Evolutionary conservation across 495 filamentous ascomycete genomes (phyloP).

Genomic region (Aspergillus haitiensis): DNA sequence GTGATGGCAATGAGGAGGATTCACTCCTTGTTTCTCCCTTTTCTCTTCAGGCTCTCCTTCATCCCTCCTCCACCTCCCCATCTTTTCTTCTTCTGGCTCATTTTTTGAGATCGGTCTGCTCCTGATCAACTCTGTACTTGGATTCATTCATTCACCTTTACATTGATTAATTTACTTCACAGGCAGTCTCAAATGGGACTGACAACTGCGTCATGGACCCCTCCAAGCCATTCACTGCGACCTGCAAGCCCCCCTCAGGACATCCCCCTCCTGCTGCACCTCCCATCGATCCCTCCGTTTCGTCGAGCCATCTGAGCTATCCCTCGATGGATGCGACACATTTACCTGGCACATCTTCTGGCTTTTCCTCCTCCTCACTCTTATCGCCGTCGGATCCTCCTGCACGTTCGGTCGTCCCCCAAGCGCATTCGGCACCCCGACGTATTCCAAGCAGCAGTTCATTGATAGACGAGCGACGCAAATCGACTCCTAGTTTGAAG

Average conservation of each 20-base stretch:
- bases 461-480: conserved; percentile 49
- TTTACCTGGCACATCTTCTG: conserved; percentile 45
- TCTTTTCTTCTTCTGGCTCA: not conserved
- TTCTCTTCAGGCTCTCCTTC: conserved; percentile 13
- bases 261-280: conserved; percentile 18
- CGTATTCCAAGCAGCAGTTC: conserved; percentile 54
- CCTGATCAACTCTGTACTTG: not conserved
- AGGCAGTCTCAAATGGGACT: conserved; percentile 20
- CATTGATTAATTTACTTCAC: not conserved
- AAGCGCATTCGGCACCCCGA: conserved; percentile 38
- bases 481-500: conserved; percentile 44
- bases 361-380: conserved; percentile 30
- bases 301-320: conserved; percentile 44
- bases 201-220: conserved; percentile 38
- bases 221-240: conserved; percentile 34
- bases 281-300: conserved; percentile 18
- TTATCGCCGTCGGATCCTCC: conserved; percentile 34
- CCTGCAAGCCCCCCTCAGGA: conserved; percentile 16
- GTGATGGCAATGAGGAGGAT: not conserved
- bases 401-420: conserved; percentile 26
- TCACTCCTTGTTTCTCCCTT: conserved; percentile 21
- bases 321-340: conserved; percentile 49
- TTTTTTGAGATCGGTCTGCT: not conserved
- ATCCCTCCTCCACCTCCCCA: conserved; percentile 9
- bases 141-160: not conserved